A percentile compares a stretch with the other conserved stretches of the same genome.
These are phyloP conservation scores for Termitomyces sp. DNA, from an alignment of 768 basidiomycete species.

Conservation along the genomic window DNA sequence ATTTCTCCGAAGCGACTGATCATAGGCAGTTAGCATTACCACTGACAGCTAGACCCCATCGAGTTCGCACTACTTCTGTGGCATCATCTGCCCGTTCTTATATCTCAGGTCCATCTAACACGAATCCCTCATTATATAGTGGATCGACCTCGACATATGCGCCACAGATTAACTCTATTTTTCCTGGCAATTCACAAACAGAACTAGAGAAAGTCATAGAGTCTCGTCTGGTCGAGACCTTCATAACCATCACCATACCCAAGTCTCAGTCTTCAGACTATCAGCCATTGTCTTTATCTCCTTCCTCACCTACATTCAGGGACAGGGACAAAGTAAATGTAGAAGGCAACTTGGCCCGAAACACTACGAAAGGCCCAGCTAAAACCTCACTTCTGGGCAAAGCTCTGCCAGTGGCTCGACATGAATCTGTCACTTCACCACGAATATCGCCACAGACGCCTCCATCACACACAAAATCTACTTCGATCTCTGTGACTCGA, in stretches of 20 bases:
- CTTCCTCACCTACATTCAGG: neutral
- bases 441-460: slow-evolving; percentile 7
- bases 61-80: slow-evolving; percentile 48
- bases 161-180: slow-evolving; percentile 25
- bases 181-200: slow-evolving; percentile 60
- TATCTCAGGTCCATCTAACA: slow-evolving; percentile 16
- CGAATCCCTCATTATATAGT: slow-evolving; percentile 8
- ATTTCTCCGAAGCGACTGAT: slow-evolving; percentile 22
- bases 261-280: slow-evolving; percentile 6
- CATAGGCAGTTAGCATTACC: slow-evolving; percentile 19
- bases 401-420: slow-evolving; percentile 13
- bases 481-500: slow-evolving; percentile 18
- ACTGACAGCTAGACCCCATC: slow-evolving; percentile 30
- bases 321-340: slow-evolving; percentile 1
- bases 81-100: slow-evolving; percentile 42
- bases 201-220: slow-evolving; percentile 65
- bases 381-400: slow-evolving; percentile 17
- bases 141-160: slow-evolving; percentile 16
- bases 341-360: slow-evolving; percentile 12
- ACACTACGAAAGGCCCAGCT: slow-evolving; percentile 14
- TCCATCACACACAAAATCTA: slow-evolving; percentile 20
- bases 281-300: slow-evolving; percentile 2
- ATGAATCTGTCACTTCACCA: slow-evolving; percentile 14
- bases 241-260: slow-evolving; percentile 52
- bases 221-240: slow-evolving; percentile 76